Conservation (phyloP, 331 rosid species). For the Malus hybrid region DNA sequence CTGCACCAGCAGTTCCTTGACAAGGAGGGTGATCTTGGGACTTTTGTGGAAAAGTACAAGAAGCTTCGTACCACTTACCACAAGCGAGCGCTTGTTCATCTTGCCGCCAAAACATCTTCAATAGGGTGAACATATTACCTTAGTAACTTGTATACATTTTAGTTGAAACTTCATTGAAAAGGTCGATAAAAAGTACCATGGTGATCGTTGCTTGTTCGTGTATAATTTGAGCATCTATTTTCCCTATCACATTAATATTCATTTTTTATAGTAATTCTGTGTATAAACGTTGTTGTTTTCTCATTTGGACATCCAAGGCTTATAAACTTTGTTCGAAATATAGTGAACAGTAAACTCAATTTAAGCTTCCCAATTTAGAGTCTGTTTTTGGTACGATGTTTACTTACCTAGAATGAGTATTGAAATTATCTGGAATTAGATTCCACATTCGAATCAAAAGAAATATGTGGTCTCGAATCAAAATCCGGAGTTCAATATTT, state of each 20-base stretch:
- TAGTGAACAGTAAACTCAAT: too few relatives aligned
- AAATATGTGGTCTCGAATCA: too few relatives aligned
- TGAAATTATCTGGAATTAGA: too few relatives aligned
- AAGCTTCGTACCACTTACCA: constrained; percentile 66
- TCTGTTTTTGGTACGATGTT: neutral
- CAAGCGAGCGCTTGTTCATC: constrained; percentile 60
- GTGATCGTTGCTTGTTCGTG: neutral
- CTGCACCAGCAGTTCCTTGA: constrained; percentile 56
- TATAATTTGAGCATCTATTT: neutral
- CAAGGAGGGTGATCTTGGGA: constrained; percentile 43
- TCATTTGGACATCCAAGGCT: neutral
- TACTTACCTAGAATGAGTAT: too few relatives aligned
- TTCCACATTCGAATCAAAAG: too few relatives aligned
- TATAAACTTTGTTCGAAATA: neutral
- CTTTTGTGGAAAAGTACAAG: constrained; percentile 68
- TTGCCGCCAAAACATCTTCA: constrained; percentile 62
- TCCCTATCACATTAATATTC: neutral
- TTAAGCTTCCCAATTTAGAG: neutral
- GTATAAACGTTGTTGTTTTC: neutral
- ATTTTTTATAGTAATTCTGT: neutral
- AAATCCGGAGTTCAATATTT: too few relatives aligned
- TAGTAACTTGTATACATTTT: neutral
- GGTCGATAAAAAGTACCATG: neutral
- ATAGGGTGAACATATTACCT: constrained; percentile 13
- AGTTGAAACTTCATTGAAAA: neutral